Evolutionary conservation across 306 rosid species (phyloP).

Genomic region (Acmispon strigosus): DNA sequence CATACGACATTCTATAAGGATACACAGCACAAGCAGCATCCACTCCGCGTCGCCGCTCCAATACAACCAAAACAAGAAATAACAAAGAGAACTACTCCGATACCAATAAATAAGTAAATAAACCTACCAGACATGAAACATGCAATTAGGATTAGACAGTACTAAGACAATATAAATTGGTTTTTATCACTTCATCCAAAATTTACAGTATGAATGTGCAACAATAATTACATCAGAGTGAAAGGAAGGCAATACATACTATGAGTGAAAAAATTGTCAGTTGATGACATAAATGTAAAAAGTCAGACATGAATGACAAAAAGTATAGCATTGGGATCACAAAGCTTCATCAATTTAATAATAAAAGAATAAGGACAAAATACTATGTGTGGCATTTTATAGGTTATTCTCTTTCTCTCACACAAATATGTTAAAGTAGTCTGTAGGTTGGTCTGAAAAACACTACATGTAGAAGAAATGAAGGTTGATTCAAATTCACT

Average conservation of each 20-base stretch:
- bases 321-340: not conserved
- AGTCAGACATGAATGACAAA: not conserved
- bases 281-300: not conserved
- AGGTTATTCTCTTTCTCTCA: not conserved
- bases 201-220: not conserved
- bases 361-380: not conserved
- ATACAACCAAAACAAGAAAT: slow-evolving; percentile 86
- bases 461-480: not conserved
- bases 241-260: not conserved
- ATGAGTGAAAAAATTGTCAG: not conserved
- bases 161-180: not conserved
- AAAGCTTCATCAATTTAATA: not conserved
- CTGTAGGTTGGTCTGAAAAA: not conserved
- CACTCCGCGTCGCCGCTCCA: slow-evolving; percentile 61
- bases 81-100: slow-evolving; percentile 64
- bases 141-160: slow-evolving; percentile 4
- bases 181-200: not conserved
- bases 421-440: not conserved
- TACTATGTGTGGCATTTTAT: not conserved
- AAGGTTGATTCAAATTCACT: slow-evolving; percentile 1
- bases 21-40: slow-evolving; percentile 92
- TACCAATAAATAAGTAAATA: slow-evolving; percentile 76
- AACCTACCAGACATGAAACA: slow-evolving; percentile 58
- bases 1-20: slow-evolving; percentile 41
- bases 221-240: not conserved